Conservation (phyloP, 2,329 filamentous ascomycete species). For the Fusarium ambrosium region DNA sequence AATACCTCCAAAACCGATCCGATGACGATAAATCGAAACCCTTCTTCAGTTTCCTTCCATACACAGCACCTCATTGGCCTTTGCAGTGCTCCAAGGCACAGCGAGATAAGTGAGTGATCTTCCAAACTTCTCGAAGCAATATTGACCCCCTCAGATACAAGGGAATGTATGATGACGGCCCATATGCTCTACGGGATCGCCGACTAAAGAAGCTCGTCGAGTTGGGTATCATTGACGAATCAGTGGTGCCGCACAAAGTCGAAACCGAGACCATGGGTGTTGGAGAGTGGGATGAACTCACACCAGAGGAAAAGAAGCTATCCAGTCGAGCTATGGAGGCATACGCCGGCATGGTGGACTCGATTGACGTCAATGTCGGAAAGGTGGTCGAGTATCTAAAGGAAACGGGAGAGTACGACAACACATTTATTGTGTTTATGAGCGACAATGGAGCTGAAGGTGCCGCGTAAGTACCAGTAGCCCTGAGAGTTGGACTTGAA, state of each 20-base stretch:
- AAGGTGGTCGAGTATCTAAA: constrained; percentile 69
- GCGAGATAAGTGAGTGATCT: constrained; percentile 58
- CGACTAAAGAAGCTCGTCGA: constrained; percentile 67
- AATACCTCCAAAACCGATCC: constrained; percentile 52
- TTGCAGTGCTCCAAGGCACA: constrained; percentile 68
- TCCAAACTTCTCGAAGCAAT: constrained; percentile 8
- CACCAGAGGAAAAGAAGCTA: constrained; percentile 58
- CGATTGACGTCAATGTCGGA: constrained; percentile 71
- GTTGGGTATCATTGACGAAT: constrained; percentile 64
- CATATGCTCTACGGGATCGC: constrained; percentile 56
- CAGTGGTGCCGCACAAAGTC: constrained; percentile 64
- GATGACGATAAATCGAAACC: constrained; percentile 44
- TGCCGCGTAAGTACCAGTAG: constrained; percentile 54
- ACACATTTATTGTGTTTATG: constrained; percentile 74
- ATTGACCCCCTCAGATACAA: background rate
- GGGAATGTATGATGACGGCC: background rate
- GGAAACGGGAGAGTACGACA: constrained; percentile 69
- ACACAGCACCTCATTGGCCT: constrained; percentile 74
- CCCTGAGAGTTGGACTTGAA: background rate
- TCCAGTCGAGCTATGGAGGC: constrained; percentile 70
- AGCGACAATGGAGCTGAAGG: constrained; percentile 73
- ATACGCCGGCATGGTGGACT: constrained; percentile 74
- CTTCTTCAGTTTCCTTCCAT: constrained; percentile 50
- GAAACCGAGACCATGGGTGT: constrained; percentile 51
- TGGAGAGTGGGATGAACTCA: constrained; percentile 61